phyloP scores from a whole-genome alignment of 345 rosid genomes.

The Eucalyptus lansdowneana region DNA sequence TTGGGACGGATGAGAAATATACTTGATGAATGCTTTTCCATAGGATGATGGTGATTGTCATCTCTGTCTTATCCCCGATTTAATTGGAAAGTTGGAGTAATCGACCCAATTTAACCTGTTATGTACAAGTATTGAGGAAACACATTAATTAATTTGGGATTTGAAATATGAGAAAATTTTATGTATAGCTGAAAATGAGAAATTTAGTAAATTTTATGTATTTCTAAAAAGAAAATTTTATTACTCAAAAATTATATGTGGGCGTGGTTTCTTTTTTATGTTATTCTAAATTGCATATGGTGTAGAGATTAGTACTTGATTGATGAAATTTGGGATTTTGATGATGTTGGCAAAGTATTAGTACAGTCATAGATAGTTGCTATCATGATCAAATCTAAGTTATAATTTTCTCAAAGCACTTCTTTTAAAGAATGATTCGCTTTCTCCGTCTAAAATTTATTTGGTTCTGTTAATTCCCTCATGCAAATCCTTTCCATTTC shows the following conservation, averaged over 20 bases:
- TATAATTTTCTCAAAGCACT: fast-evolving
- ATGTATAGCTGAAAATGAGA: fast-evolving
- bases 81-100: background rate
- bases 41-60: background rate
- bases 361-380: fast-evolving
- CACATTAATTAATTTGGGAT: fast-evolving
- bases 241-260: fast-evolving
- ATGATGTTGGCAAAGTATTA: no score
- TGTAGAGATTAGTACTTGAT: no score
- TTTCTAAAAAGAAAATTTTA: no score
- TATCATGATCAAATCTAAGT: no score
- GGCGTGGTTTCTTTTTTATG: fast-evolving
- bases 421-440: no score
- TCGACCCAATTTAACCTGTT: background rate
- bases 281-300: no score
- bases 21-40: background rate
- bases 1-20: background rate
- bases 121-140: background rate
- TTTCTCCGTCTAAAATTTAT: fast-evolving
- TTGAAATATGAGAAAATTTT: background rate
- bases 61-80: background rate
- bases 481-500: no score
- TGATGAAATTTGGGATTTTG: no score
- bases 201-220: no score
- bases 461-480: fast-evolving